phyloP scores from a whole-genome alignment of 257 asterid genomes.

The Thymus quinquecostatus region DNA sequence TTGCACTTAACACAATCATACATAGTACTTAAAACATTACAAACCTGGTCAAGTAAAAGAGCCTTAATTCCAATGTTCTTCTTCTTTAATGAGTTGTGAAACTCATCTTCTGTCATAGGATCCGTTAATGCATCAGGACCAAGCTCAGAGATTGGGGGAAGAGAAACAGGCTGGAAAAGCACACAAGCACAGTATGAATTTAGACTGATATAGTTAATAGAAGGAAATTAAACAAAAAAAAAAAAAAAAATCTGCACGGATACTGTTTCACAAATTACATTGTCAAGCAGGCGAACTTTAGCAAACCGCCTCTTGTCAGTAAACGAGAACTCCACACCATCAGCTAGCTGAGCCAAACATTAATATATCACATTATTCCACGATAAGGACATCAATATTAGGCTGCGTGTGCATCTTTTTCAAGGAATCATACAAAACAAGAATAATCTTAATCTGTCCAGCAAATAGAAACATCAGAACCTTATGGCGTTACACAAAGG shows the following conservation, averaged over 20 bases:
- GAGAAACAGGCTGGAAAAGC: slow-evolving; percentile 71
- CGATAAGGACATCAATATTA: slow-evolving; percentile 10
- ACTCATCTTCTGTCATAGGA: slow-evolving; percentile 71
- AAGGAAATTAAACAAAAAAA: neutral
- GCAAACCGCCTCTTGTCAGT: slow-evolving; percentile 99
- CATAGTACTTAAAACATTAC: slow-evolving; percentile 24
- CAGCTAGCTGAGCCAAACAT: slow-evolving; percentile 65
- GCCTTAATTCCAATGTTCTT: slow-evolving; percentile 95
- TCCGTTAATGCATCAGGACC: slow-evolving; percentile 95
- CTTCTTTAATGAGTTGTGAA: slow-evolving; percentile 64
- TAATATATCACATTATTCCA: slow-evolving; percentile 21
- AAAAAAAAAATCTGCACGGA: slow-evolving; percentile 13
- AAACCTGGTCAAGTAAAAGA: slow-evolving; percentile 97
- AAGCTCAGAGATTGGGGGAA: slow-evolving; percentile 93
- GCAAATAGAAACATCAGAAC: slow-evolving; percentile 29
- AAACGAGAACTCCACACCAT: slow-evolving; percentile 92
- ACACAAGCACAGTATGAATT: slow-evolving; percentile 27
- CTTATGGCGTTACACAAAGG: neutral
- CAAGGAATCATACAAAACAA: slow-evolving; percentile 4
- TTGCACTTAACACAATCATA: slow-evolving; percentile 1
- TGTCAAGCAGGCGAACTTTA: slow-evolving; percentile 83
- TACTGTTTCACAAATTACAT: slow-evolving; percentile 54
- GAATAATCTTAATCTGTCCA: slow-evolving; percentile 10
- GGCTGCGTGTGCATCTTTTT: neutral
- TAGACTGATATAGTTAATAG: slow-evolving; percentile 25